A percentile compares a stretch with the other conserved stretches of the same genome.
These are phyloP conservation scores for Megacollybia platyphylla DNA, from an alignment of 1,284 basidiomycete genomes.

Conservation along the genomic window DNA sequence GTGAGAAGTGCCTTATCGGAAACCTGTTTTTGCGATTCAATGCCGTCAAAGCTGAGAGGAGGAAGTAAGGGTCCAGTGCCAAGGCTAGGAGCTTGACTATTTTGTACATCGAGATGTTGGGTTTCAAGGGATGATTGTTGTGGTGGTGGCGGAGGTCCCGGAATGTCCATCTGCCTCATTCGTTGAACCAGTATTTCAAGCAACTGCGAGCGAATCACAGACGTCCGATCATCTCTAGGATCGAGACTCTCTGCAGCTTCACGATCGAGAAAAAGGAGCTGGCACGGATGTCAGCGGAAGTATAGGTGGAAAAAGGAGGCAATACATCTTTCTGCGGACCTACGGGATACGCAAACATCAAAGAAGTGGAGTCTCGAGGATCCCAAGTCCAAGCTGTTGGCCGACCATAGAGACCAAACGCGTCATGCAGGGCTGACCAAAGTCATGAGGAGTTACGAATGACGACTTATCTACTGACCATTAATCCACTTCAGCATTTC, in stretches of 20 bases:
- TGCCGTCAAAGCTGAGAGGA: conserved; percentile 27
- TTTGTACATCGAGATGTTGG: too few relatives aligned
- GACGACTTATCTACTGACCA: conserved; percentile 35
- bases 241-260: conserved; percentile 74
- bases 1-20: conserved; percentile 19
- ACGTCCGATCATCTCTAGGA: conserved; percentile 67
- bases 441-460: conserved; percentile 2
- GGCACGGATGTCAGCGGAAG: conserved; percentile 5
- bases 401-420: conserved; percentile 78
- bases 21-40: conserved; percentile 8
- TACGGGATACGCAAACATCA: conserved; percentile 78
- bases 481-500: conserved; percentile 96
- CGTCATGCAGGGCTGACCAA: conserved; percentile 67
- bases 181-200: conserved; percentile 53
- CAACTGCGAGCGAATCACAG: conserved; percentile 51
- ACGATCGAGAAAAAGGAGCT: conserved; percentile 84
- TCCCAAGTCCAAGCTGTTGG: conserved; percentile 81
- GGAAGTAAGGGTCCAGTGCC: conserved; percentile 31
- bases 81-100: conserved; percentile 14
- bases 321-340: conserved; percentile 60
- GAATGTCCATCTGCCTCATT: conserved; percentile 31
- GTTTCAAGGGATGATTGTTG: conserved; percentile 7
- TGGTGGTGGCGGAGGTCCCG: conserved; percentile 11
- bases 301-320: conserved; percentile 4
- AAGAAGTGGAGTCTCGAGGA: conserved; percentile 57